These are phyloP conservation scores for Colletotrichum phormii DNA, from an alignment of 2,329 filamentous ascomycete species.

Conservation along the genomic window DNA sequence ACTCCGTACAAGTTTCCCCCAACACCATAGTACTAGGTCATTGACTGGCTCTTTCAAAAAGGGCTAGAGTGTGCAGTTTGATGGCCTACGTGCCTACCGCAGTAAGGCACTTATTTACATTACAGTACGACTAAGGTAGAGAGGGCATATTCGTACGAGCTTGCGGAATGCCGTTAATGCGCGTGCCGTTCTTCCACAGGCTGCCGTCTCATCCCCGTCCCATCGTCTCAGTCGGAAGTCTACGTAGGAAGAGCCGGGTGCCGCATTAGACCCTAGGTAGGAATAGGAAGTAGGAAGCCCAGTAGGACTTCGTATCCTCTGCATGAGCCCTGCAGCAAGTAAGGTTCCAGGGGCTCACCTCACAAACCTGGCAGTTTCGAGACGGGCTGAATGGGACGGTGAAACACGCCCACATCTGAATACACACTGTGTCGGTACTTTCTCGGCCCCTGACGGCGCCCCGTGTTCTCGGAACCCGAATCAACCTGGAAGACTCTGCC, in stretches of 20 bases:
- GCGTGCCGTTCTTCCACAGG: not conserved
- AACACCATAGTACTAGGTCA: not conserved
- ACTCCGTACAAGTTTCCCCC: no score
- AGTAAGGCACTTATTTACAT: no score
- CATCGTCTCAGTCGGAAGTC: not conserved
- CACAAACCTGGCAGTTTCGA: constrained; percentile 8
- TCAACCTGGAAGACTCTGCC: not conserved
- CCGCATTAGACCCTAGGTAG: not conserved
- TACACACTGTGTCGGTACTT: not conserved
- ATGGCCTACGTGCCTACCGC: not conserved
- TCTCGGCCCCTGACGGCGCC: not conserved
- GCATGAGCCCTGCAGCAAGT: not conserved
- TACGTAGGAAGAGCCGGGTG: not conserved
- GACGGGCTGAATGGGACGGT: constrained; percentile 6
- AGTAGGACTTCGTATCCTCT: not conserved
- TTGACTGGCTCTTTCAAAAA: not conserved
- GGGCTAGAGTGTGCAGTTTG: no score
- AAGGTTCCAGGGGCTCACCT: not conserved
- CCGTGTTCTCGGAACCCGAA: not conserved
- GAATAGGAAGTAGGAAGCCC: not conserved
- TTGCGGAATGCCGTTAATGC: not conserved
- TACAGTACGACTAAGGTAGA: not conserved
- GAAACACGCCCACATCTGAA: not conserved
- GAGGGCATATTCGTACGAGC: not conserved
- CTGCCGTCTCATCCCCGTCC: constrained; percentile 11